Percentiles rank a stretch among this genome's conserved stretches.
Conservation (phyloP, 495 filamentous ascomycete genomes). For the Talaromyces trachyspermus region DNA sequence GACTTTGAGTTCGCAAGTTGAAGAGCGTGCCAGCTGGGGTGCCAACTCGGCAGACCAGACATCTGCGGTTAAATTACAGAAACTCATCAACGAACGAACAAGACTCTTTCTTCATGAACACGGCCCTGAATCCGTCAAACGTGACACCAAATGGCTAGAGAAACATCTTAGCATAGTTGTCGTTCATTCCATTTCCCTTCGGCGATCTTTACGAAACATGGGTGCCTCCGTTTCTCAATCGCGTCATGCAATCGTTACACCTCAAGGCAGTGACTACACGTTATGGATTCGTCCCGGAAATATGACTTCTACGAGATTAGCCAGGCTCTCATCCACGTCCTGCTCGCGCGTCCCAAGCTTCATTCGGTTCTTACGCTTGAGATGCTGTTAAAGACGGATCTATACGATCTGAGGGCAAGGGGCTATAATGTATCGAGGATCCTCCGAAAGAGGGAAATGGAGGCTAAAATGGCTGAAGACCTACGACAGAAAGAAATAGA, state of each 20-base stretch:
- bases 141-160: conserved; percentile 83
- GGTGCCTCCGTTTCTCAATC: conserved; percentile 58
- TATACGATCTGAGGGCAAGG: conserved; percentile 67
- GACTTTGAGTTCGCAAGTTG: conserved; percentile 36
- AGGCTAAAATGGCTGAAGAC: conserved; percentile 78
- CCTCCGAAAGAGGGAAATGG: conserved; percentile 71
- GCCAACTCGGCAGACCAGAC: conserved; percentile 43
- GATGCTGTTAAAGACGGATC: conserved; percentile 73
- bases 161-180: conserved; percentile 71
- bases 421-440: conserved; percentile 96
- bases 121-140: conserved; percentile 57
- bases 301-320: conserved; percentile 86
- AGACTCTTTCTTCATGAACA: conserved; percentile 83
- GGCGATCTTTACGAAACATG: conserved; percentile 62
- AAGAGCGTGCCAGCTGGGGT: conserved; percentile 43
- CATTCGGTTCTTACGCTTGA: conserved; percentile 82
- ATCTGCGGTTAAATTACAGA: conserved; percentile 53
- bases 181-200: conserved; percentile 66
- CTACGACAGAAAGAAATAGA: conserved; percentile 69
- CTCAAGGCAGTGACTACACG: conserved; percentile 34
- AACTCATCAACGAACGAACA: conserved; percentile 74
- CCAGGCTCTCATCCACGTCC: conserved; percentile 66
- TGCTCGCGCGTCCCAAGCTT: conserved; percentile 77
- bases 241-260: conserved; percentile 58
- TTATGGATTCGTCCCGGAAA: conserved; percentile 54